Percentiles rank a stretch among this genome's conserved stretches.
phyloP scores from a whole-genome alignment of 2,329 filamentous ascomycete species.

The Albophoma yamanashiensis region DNA sequence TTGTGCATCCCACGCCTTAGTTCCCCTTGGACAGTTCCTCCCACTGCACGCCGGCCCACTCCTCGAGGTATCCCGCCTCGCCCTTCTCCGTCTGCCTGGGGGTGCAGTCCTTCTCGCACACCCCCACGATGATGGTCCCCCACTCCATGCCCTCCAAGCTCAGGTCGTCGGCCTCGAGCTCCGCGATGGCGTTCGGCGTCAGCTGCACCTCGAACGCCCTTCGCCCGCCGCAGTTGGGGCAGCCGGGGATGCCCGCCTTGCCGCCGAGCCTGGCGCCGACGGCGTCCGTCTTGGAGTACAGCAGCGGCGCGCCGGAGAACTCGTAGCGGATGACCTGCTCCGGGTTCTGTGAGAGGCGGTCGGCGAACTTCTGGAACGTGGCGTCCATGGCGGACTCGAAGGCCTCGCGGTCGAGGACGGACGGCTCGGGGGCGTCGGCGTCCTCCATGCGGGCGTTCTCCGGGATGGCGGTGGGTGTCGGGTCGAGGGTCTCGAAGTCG shows the following conservation, averaged over 20 bases:
- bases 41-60: conserved; percentile 98
- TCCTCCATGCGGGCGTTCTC: conserved; percentile 33
- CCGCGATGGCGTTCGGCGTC: conserved; percentile 79
- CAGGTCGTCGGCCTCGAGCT: conserved; percentile 70
- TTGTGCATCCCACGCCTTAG: conserved; percentile 11
- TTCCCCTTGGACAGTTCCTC: conserved; percentile 54
- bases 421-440: conserved; percentile 27
- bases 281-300: conserved; percentile 70
- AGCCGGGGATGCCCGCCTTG: conserved; percentile 55
- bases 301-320: conserved; percentile 58
- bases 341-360: conserved; percentile 67
- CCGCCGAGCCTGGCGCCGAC: conserved; percentile 54
- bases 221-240: conserved; percentile 60
- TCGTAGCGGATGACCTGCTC: conserved; percentile 78
- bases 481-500: conserved; percentile 81
- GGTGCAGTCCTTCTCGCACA: conserved; percentile 72
- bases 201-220: conserved; percentile 88
- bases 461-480: conserved; percentile 35
- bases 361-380: conserved; percentile 71
- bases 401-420: conserved; percentile 52
- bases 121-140: conserved; percentile 83
- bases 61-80: conserved; percentile 71
- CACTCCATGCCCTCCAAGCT: conserved; percentile 89
- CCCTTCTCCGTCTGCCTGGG: conserved; percentile 46
- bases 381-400: conserved; percentile 69